These are phyloP conservation scores for Melampsora larici-populina DNA, from an alignment of 1,284 basidiomycete genomes.

Conservation along the genomic window DNA sequence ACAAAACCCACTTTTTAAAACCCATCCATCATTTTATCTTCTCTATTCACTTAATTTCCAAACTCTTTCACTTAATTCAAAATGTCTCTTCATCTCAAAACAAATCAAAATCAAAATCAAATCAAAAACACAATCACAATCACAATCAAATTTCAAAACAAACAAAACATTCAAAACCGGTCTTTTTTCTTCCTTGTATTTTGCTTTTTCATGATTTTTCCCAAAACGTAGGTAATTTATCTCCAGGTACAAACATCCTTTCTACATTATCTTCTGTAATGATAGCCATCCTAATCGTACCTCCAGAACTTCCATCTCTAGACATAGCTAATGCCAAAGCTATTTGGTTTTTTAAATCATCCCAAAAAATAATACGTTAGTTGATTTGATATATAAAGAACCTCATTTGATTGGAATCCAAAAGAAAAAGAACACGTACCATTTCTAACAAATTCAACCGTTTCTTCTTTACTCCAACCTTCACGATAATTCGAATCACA, in stretches of 20 bases:
- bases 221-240: conserved; percentile 37
- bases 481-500: conserved; percentile 97
- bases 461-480: conserved; percentile 87
- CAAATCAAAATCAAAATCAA: too few relatives aligned
- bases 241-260: conserved; percentile 86
- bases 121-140: too few relatives aligned
- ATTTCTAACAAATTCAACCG: conserved; percentile 91
- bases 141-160: too few relatives aligned
- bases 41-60: too few relatives aligned
- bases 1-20: too few relatives aligned
- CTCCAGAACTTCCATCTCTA: conserved; percentile 95
- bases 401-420: neutral
- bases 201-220: conserved; percentile 26
- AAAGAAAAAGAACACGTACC: conserved; percentile 71
- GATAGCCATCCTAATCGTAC: conserved; percentile 93
- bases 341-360: conserved; percentile 52
- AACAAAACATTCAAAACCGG: neutral
- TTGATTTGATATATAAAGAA: neutral
- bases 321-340: conserved; percentile 94
- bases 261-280: conserved; percentile 90
- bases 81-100: too few relatives aligned
- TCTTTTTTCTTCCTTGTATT: neutral
- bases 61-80: too few relatives aligned
- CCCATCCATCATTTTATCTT: too few relatives aligned
- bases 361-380: conserved; percentile 29